phyloP scores from a whole-genome alignment of 2,329 filamentous ascomycete species.

The Botrytis fabae region DNA sequence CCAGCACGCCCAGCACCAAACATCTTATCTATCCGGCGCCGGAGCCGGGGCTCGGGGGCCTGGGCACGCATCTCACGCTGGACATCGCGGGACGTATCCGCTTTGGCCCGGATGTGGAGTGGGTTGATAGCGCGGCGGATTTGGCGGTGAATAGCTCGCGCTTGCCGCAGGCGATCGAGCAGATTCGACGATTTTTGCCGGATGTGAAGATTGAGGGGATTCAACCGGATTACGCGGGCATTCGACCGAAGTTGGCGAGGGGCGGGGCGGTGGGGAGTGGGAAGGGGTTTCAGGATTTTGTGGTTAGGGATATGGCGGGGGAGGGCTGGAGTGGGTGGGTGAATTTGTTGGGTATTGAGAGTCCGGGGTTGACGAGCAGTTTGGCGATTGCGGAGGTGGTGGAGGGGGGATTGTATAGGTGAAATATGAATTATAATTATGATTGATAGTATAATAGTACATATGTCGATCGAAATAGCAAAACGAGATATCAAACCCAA shows the following conservation, averaged over 20 bases:
- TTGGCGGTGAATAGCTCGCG: constrained; percentile 66
- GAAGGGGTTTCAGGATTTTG: constrained; percentile 79
- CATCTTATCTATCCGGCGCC: constrained; percentile 89
- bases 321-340: constrained; percentile 80
- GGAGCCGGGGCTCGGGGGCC: constrained; percentile 73
- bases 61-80: constrained; percentile 91
- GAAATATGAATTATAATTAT: not conserved
- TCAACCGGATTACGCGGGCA: constrained; percentile 83
- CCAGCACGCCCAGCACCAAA: constrained; percentile 62
- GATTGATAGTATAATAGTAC: not conserved
- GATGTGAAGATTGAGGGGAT: constrained; percentile 66
- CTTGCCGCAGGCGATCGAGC: constrained; percentile 65
- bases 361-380: constrained; percentile 83
- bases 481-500: not conserved
- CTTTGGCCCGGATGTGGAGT: constrained; percentile 95
- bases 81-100: constrained; percentile 81
- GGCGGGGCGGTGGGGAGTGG: constrained; percentile 61
- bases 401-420: constrained; percentile 39
- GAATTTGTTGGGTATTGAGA: constrained; percentile 90
- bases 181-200: constrained; percentile 80
- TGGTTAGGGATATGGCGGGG: constrained; percentile 64
- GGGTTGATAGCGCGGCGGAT: constrained; percentile 72
- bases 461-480: not conserved
- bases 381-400: constrained; percentile 85
- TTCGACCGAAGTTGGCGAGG: constrained; percentile 76